phyloP scores from a whole-genome alignment of 371 early-diverging fungal species.

The Quaeritorhiza haematococci region DNA sequence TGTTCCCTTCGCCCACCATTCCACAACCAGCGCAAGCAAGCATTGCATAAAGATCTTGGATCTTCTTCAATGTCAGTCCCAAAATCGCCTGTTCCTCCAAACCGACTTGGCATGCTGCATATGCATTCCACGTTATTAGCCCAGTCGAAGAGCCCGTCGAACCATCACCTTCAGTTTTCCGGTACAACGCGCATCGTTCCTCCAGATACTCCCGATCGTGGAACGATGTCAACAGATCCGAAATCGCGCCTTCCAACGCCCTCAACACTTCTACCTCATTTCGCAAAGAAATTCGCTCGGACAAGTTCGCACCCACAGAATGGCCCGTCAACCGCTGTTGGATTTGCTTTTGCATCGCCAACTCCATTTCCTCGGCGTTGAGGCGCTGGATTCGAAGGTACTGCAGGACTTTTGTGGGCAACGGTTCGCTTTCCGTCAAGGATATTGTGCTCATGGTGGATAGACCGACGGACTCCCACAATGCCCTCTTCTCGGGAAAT shows the following conservation, averaged over 20 bases:
- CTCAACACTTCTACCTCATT: neutral
- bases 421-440: slow-evolving; percentile 14
- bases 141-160: no score
- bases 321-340: no score
- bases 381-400: slow-evolving; percentile 30
- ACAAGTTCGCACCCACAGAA: neutral
- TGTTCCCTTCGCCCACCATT: neutral
- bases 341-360: neutral
- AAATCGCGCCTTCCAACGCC: neutral
- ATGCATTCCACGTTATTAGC: no score
- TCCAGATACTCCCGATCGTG: neutral
- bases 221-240: neutral
- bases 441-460: neutral
- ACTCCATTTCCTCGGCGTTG: neutral
- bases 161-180: no score
- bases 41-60: no score
- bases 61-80: no score
- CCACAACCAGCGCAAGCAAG: neutral
- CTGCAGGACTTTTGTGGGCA: slow-evolving; percentile 20
- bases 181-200: no score
- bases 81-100: no score
- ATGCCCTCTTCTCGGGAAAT: slow-evolving; percentile 13
- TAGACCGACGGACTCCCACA: slow-evolving; percentile 1
- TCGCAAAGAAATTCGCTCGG: neutral
- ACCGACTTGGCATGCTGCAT: no score